A percentile compares a stretch with the other conserved stretches of the same genome.
Conservation (phyloP, 371 early-diverging fungal genomes). For the Dipsacomyces acuminosporus region DNA sequence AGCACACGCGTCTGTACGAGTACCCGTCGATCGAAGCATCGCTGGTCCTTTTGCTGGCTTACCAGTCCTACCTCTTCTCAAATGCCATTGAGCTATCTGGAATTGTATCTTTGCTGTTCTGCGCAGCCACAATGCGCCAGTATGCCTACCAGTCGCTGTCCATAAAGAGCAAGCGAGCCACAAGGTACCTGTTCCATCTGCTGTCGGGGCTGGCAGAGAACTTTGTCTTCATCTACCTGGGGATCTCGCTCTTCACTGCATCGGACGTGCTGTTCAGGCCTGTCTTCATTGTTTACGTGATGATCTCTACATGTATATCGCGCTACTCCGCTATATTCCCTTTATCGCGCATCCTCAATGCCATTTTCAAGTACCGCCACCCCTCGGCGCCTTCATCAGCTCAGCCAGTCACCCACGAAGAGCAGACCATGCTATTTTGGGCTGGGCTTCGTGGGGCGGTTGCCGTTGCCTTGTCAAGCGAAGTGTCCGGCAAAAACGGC, state of each 20-base stretch:
- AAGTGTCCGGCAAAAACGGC: slow-evolving; percentile 63
- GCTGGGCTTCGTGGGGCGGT: slow-evolving; percentile 94
- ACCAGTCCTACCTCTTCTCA: slow-evolving; percentile 85
- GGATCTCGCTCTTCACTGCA: slow-evolving; percentile 82
- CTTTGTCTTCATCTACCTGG: slow-evolving; percentile 93
- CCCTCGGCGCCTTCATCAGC: slow-evolving; percentile 47
- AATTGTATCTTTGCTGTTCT: slow-evolving; percentile 92
- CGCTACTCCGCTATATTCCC: slow-evolving; percentile 82
- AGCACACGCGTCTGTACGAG: slow-evolving; percentile 68
- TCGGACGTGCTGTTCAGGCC: slow-evolving; percentile 65
- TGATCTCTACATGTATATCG: slow-evolving; percentile 70
- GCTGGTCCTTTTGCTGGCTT: slow-evolving; percentile 78
- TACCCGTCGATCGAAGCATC: slow-evolving; percentile 80
- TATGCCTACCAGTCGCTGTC: slow-evolving; percentile 90
- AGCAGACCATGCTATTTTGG: slow-evolving; percentile 93
- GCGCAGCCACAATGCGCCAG: slow-evolving; percentile 86
- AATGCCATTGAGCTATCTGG: slow-evolving; percentile 81
- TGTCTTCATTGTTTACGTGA: slow-evolving; percentile 66
- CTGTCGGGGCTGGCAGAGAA: slow-evolving; percentile 86
- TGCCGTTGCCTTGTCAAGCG: slow-evolving; percentile 87
- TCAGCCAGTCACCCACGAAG: slow-evolving; percentile 68
- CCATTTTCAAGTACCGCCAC: slow-evolving; percentile 30
- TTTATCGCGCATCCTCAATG: slow-evolving; percentile 72
- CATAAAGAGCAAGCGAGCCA: slow-evolving; percentile 63
- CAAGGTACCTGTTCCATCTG: slow-evolving; percentile 84